Conservation (phyloP, 2,329 filamentous ascomycete species). For the Fusarium sp. region DNA sequence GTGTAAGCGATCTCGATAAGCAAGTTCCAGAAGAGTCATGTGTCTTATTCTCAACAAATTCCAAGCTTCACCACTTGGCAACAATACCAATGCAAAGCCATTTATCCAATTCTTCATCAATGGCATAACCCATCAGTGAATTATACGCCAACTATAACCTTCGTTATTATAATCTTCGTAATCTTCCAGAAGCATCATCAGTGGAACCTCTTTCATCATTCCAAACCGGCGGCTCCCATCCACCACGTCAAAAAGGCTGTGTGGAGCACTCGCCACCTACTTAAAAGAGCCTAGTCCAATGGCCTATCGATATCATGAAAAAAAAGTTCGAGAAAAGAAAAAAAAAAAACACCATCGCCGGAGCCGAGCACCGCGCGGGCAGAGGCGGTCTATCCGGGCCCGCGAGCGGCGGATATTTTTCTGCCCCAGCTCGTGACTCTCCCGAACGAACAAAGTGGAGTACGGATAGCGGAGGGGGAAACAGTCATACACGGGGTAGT, state of each 20-base stretch:
- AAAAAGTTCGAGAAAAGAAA: background rate
- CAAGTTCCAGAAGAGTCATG: constrained; percentile 2
- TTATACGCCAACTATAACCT: background rate
- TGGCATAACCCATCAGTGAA: background rate
- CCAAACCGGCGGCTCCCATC: constrained; percentile 11
- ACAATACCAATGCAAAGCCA: background rate
- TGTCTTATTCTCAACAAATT: background rate
- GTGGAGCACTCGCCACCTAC: constrained; percentile 20
- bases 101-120: background rate
- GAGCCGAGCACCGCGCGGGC: constrained; percentile 44
- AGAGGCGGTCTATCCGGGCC: constrained; percentile 44
- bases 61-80: background rate
- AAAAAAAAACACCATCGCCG: constrained; percentile 19
- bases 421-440: constrained; percentile 15
- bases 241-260: constrained; percentile 1
- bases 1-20: constrained; percentile 36
- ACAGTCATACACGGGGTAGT: constrained; percentile 1
- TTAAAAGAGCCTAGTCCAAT: background rate
- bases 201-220: background rate
- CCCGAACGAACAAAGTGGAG: constrained; percentile 15
- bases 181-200: constrained; percentile 1
- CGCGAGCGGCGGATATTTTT: constrained; percentile 29
- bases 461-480: background rate
- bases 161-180: background rate
- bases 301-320: background rate